A percentile compares a stretch with the other conserved stretches of the same genome.
phyloP scores from a whole-genome alignment of 208 protist genomes.

The Acanthamoeba royreba region DNA sequence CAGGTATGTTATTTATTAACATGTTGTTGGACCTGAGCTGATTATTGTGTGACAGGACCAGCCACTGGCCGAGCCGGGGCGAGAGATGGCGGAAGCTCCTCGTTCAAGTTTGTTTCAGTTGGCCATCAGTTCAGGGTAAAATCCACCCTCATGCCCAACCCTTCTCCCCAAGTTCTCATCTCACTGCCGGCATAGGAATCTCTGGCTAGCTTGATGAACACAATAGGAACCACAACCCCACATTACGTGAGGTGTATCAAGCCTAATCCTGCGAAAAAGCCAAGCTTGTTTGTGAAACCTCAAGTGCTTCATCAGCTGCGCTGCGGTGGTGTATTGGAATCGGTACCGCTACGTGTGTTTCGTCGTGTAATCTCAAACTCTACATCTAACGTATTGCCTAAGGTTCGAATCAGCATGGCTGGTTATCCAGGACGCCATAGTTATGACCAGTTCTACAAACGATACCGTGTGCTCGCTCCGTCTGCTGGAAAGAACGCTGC shows the following conservation, averaged over 20 bases:
- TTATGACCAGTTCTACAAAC: constrained; percentile 31
- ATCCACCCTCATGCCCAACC: no score
- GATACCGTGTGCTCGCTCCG: constrained; percentile 7
- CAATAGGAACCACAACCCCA: constrained; percentile 63
- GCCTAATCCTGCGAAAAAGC: constrained; percentile 76
- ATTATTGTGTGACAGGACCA: neutral
- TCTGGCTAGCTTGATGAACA: constrained; percentile 65
- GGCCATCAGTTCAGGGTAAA: neutral
- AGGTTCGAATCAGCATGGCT: constrained; percentile 61
- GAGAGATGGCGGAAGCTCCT: neutral
- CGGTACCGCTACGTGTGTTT: no score
- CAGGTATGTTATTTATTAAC: no score
- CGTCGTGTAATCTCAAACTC: no score
- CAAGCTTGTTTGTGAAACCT: constrained; percentile 60
- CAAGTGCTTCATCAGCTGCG: constrained; percentile 61
- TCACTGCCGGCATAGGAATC: neutral
- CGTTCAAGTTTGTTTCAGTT: neutral
- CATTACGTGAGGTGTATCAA: constrained; percentile 85
- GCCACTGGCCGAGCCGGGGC: neutral
- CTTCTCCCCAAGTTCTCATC: no score
- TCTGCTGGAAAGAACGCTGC: neutral
- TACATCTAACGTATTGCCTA: no score
- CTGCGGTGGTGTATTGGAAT: constrained; percentile 66
- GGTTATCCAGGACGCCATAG: constrained; percentile 55
- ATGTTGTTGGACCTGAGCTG: no score